Conservation (phyloP, 257 asterid species). For the Nicotiana paniculata region DNA sequence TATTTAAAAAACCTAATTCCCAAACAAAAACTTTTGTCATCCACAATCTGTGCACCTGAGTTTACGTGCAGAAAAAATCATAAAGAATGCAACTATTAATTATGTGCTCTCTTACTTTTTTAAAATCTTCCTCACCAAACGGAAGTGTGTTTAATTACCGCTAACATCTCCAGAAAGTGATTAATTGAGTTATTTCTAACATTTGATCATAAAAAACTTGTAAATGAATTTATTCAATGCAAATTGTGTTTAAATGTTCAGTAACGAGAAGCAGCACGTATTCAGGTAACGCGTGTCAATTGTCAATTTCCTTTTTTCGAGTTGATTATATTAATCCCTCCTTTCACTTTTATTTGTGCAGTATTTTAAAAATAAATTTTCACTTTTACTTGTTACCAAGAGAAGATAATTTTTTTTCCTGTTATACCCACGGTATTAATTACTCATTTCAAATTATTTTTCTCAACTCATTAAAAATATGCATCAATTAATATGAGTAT, state of each 20-base stretch:
- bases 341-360: too few species aligned
- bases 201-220: neutral
- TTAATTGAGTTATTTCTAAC: too few species aligned
- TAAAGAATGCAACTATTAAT: neutral
- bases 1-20: conserved; percentile 2
- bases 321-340: neutral
- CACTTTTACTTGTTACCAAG: too few species aligned
- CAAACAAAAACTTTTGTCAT: neutral
- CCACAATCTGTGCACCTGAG: neutral
- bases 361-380: too few species aligned
- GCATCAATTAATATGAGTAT: too few species aligned
- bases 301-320: neutral
- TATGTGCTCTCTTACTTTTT: neutral
- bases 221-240: neutral
- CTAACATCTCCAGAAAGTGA: too few species aligned
- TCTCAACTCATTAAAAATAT: too few species aligned
- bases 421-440: too few species aligned
- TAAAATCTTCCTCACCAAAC: neutral
- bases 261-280: neutral
- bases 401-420: too few species aligned
- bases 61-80: neutral
- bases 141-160: neutral
- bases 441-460: too few species aligned
- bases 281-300: neutral
- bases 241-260: neutral